These are phyloP conservation scores for Sporopachydermia cereana DNA, from an alignment of 1,139 yeast species.

Conservation along the genomic window DNA sequence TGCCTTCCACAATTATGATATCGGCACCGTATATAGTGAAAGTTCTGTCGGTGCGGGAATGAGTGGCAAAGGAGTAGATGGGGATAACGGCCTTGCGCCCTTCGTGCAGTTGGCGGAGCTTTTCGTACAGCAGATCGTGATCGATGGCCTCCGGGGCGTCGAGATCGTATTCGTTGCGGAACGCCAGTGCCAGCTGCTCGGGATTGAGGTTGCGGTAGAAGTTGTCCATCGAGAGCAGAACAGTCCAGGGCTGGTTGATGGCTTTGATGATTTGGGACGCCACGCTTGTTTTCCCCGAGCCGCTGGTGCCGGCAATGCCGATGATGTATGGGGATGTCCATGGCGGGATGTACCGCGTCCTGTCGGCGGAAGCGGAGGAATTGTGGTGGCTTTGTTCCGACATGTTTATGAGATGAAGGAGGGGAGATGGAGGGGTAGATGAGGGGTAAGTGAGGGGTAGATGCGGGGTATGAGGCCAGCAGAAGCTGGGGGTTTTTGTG, in stretches of 20 bases:
- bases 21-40: slow-evolving; percentile 89
- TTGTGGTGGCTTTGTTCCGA: slow-evolving; percentile 4
- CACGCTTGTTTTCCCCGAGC: slow-evolving; percentile 91
- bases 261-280: slow-evolving; percentile 70
- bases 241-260: slow-evolving; percentile 84
- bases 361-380: no score
- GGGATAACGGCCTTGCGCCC: slow-evolving; percentile 65
- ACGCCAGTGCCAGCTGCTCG: slow-evolving; percentile 55
- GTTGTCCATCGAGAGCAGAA: slow-evolving; percentile 81
- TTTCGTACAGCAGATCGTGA: slow-evolving; percentile 54
- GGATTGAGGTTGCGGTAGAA: slow-evolving; percentile 65
- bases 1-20: slow-evolving; percentile 85
- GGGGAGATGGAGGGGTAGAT: slow-evolving; percentile 7
- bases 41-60: slow-evolving; percentile 57
- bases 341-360: slow-evolving; percentile 57
- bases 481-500: no score
- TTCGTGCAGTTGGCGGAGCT: slow-evolving; percentile 51
- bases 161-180: slow-evolving; percentile 60
- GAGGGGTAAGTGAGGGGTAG: not conserved
- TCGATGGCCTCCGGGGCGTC: slow-evolving; percentile 81
- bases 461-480: not conserved
- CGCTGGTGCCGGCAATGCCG: slow-evolving; percentile 91
- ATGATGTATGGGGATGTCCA: slow-evolving; percentile 94
- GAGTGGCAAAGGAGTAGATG: slow-evolving; percentile 69
- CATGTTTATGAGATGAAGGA: no score